Evolutionary conservation across 345 rosid genomes (phyloP).

Genomic region (Gossypium australe): DNA sequence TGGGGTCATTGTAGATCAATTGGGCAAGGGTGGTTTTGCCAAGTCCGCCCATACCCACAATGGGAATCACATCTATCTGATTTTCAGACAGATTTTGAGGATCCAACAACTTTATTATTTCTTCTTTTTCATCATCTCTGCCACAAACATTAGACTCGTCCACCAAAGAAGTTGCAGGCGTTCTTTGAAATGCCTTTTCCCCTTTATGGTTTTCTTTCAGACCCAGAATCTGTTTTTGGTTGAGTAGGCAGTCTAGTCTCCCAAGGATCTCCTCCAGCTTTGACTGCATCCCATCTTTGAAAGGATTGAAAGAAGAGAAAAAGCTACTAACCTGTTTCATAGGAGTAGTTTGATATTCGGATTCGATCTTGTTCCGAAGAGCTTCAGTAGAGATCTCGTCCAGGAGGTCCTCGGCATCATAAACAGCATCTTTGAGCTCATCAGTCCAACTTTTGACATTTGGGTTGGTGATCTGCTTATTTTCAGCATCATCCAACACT

Average conservation of each 20-base stretch:
- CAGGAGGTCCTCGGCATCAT: neutral
- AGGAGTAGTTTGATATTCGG: neutral
- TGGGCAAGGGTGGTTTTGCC: slow-evolving; percentile 3
- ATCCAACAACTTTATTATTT: too few species aligned
- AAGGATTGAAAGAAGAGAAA: too few species aligned
- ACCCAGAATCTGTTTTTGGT: too few species aligned
- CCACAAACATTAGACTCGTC: too few species aligned
- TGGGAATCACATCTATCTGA: slow-evolving; percentile 9
- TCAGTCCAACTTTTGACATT: slow-evolving; percentile 9
- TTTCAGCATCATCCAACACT: slow-evolving; percentile 15
- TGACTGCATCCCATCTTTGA: too few species aligned
- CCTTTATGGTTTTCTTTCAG: too few species aligned
- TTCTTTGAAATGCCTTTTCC: too few species aligned
- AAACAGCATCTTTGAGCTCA: slow-evolving; percentile 16
- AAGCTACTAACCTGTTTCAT: too few species aligned
- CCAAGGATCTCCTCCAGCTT: too few species aligned
- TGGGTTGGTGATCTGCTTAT: slow-evolving; percentile 10
- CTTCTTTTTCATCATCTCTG: too few species aligned
- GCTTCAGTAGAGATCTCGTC: neutral
- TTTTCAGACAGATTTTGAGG: neutral
- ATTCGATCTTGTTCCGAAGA: neutral
- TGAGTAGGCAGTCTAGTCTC: too few species aligned
- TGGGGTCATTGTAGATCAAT: slow-evolving; percentile 5
- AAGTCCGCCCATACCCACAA: slow-evolving; percentile 6
- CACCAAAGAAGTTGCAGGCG: too few species aligned